phyloP scores from a whole-genome alignment of 371 early-diverging fungal genomes.

The Rhizopus arrhizus region DNA sequence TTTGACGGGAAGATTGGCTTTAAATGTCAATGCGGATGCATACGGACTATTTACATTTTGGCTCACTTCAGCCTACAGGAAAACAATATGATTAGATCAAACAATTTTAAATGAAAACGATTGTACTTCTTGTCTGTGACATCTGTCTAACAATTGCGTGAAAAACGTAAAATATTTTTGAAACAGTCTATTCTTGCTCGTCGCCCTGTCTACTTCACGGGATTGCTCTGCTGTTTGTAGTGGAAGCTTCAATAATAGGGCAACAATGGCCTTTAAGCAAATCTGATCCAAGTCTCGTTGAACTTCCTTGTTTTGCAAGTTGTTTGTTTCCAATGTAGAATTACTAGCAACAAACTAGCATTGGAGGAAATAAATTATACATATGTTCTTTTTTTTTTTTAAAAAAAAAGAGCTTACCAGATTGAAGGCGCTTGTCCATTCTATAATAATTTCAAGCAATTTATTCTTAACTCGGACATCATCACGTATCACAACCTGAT shows the following conservation, averaged over 20 bases:
- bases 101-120: neutral
- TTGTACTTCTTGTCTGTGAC: slow-evolving; percentile 59
- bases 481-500: slow-evolving; percentile 75
- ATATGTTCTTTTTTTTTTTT: neutral
- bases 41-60: neutral
- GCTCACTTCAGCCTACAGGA: neutral
- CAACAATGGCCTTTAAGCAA: slow-evolving; percentile 79
- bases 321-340: neutral
- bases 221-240: slow-evolving; percentile 70
- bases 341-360: slow-evolving; percentile 20
- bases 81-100: neutral
- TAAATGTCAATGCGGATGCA: neutral
- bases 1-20: slow-evolving; percentile 19
- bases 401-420: slow-evolving; percentile 35
- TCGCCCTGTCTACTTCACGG: slow-evolving; percentile 58
- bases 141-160: slow-evolving; percentile 79
- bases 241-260: slow-evolving; percentile 75
- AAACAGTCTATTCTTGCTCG: slow-evolving; percentile 74
- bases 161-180: slow-evolving; percentile 85
- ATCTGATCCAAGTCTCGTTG: slow-evolving; percentile 80
- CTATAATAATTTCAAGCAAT: slow-evolving; percentile 73
- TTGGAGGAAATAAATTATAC: neutral
- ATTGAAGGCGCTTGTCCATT: slow-evolving; percentile 82
- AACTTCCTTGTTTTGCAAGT: slow-evolving; percentile 55
- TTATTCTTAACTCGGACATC: slow-evolving; percentile 83